A percentile compares a stretch with the other conserved stretches of the same genome.
These are phyloP conservation scores for Sporisorium graminicola DNA, from an alignment of 1,284 basidiomycete species.

Conservation along the genomic window DNA sequence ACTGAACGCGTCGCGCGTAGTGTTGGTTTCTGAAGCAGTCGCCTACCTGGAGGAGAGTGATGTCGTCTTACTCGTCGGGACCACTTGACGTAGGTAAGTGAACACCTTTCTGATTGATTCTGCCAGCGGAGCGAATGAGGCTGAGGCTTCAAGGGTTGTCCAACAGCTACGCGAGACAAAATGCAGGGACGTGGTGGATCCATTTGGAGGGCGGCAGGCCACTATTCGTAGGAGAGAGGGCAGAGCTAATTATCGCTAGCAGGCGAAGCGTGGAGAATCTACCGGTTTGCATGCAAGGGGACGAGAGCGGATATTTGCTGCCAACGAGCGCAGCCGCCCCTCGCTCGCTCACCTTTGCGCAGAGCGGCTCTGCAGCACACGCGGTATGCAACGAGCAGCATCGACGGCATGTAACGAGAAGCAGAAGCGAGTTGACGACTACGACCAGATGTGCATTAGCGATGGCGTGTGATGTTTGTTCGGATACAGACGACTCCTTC, in stretches of 20 bases:
- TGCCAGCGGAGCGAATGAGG: slow-evolving; percentile 9
- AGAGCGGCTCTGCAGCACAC: not conserved
- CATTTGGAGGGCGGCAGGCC: too few species aligned
- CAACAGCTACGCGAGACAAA: slow-evolving; percentile 4
- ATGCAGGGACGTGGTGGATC: not conserved
- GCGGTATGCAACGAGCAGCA: not conserved
- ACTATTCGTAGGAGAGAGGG: too few species aligned
- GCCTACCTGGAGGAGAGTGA: not conserved
- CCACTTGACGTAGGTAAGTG: not conserved
- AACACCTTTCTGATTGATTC: not conserved
- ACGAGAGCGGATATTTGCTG: slow-evolving; percentile 1
- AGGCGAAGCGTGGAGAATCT: not conserved
- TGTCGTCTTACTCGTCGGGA: not conserved
- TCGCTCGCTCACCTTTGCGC: not conserved
- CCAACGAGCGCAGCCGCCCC: not conserved
- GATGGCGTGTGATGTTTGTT: slow-evolving; percentile 11
- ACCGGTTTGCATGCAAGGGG: slow-evolving; percentile 44
- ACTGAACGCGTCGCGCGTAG: slow-evolving; percentile 14
- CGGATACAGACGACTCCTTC: not conserved
- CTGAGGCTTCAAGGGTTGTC: not conserved
- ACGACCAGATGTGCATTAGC: not conserved
- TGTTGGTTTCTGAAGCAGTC: slow-evolving; percentile 15
- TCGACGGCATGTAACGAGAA: not conserved
- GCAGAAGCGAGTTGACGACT: not conserved
- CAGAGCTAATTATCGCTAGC: too few species aligned